phyloP scores from a whole-genome alignment of 352 stramenopile genomes.

The Phytophthora podocarpi region DNA sequence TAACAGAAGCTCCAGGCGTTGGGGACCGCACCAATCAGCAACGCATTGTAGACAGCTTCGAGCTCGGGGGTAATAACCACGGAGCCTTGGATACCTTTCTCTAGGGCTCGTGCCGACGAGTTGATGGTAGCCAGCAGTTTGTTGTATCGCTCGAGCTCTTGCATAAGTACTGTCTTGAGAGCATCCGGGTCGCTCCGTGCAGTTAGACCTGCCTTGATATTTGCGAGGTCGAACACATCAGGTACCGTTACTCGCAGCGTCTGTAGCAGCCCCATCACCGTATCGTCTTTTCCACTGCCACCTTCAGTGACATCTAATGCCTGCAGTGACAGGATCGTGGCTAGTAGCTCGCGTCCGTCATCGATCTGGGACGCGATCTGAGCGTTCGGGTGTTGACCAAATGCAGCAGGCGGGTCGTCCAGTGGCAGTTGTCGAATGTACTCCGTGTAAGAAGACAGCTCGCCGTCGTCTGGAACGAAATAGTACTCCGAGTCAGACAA shows the following conservation, averaged over 20 bases:
- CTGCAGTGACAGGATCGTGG: conserved; percentile 92
- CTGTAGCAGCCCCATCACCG: conserved; percentile 83
- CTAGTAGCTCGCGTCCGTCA: conserved; percentile 89
- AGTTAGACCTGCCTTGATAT: conserved; percentile 73
- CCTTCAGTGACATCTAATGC: conserved; percentile 82
- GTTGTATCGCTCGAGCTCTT: conserved; percentile 96
- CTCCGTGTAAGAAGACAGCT: conserved; percentile 88
- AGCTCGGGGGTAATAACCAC: conserved; percentile 96
- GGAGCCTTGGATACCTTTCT: conserved; percentile 92
- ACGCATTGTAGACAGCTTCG: conserved; percentile 92
- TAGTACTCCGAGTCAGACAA: conserved; percentile 93
- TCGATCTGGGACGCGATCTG: conserved; percentile 96
- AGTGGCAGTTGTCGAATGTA: conserved; percentile 92
- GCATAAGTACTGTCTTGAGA: conserved; percentile 94
- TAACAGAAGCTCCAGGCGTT: conserved; percentile 94
- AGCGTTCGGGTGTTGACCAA: conserved; percentile 96
- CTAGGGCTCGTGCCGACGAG: conserved; percentile 79
- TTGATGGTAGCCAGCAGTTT: conserved; percentile 85
- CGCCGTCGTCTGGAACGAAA: conserved; percentile 92
- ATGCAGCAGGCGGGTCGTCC: conserved; percentile 90
- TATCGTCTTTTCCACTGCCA: conserved; percentile 89
- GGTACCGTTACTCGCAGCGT: conserved; percentile 90
- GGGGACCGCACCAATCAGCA: conserved; percentile 90
- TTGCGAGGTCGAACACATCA: conserved; percentile 88
- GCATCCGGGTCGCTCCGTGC: conserved; percentile 87